Evolutionary conservation across 2,329 filamentous ascomycete species (phyloP).

Genomic region (Exophiala aquamarina): DNA sequence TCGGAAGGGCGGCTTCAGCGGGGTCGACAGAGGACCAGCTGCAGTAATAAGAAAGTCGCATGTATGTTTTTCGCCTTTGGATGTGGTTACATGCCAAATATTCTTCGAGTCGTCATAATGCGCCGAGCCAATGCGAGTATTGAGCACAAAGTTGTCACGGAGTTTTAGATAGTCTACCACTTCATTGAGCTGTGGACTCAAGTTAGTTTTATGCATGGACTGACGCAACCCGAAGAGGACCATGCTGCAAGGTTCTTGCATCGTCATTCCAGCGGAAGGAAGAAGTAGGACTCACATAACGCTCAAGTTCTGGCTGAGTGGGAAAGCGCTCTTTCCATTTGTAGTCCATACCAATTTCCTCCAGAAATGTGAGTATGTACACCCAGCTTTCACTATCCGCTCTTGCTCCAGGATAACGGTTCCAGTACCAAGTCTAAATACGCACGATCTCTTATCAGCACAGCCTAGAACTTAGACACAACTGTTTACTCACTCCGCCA

Average conservation of each 20-base stretch:
- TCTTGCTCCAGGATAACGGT: constrained; percentile 23
- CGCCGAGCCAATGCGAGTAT: constrained; percentile 31
- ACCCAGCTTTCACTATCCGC: constrained; percentile 44
- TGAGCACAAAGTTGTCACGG: constrained; percentile 8
- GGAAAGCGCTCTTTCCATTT: constrained; percentile 12
- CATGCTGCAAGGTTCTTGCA: no score
- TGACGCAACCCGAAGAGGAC: not conserved
- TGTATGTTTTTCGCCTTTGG: constrained; percentile 30
- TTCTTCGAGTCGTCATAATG: constrained; percentile 32
- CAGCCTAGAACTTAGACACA: no score
- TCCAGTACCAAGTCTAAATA: constrained; percentile 36
- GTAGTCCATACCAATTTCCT: constrained; percentile 43
- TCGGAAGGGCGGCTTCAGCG: constrained; percentile 28
- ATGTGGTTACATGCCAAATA: constrained; percentile 42
- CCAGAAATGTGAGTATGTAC: constrained; percentile 48
- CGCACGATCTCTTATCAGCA: no score
- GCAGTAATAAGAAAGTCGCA: constrained; percentile 12
- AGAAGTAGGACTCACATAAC: constrained; percentile 42
- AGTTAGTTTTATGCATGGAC: not conserved
- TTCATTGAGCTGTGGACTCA: constrained; percentile 9
- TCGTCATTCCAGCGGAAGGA: no score
- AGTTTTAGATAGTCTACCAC: constrained; percentile 3
- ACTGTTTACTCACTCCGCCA: not conserved
- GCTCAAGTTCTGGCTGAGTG: constrained; percentile 36
- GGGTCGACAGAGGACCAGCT: constrained; percentile 34